A percentile compares a stretch with the other conserved stretches of the same genome.
phyloP scores from a whole-genome alignment of 805 yeast genomes.

The Nakazawaea anatomiae region DNA sequence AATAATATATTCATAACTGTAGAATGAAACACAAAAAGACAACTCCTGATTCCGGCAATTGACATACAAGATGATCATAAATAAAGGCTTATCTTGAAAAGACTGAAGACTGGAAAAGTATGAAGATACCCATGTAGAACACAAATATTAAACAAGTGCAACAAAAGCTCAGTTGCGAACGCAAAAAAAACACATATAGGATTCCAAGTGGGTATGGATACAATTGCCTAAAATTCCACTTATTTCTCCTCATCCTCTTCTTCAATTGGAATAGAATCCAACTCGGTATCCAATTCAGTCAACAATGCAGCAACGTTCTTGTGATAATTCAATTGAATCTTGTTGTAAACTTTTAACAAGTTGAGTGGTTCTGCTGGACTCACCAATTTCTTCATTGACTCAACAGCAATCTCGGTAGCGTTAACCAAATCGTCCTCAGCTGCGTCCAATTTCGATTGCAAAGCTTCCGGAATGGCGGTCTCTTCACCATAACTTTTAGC shows the following conservation, averaged over 20 bases:
- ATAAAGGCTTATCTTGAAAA: too few relatives aligned
- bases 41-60: too few relatives aligned
- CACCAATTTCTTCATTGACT: slow-evolving; percentile 67
- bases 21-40: too few relatives aligned
- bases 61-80: too few relatives aligned
- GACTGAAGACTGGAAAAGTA: too few relatives aligned
- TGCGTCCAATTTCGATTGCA: slow-evolving; percentile 45
- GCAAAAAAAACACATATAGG: too few relatives aligned
- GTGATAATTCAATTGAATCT: slow-evolving; percentile 63
- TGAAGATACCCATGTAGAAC: too few relatives aligned
- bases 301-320: slow-evolving; percentile 45
- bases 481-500: slow-evolving; percentile 28
- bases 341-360: slow-evolving; percentile 58
- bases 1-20: too few relatives aligned
- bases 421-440: slow-evolving; percentile 76
- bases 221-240: too few relatives aligned
- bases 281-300: slow-evolving; percentile 36
- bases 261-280: slow-evolving; percentile 38
- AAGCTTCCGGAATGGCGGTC: slow-evolving; percentile 35
- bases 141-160: too few relatives aligned
- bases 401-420: slow-evolving; percentile 75
- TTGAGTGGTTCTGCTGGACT: slow-evolving; percentile 60
- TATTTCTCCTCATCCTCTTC: slow-evolving; percentile 27
- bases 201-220: too few relatives aligned
- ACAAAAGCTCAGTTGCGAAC: too few relatives aligned